Evolutionary conservation across 164 flowering plant genomes (phyloP).

Genomic region (Nymphaea colorata): DNA sequence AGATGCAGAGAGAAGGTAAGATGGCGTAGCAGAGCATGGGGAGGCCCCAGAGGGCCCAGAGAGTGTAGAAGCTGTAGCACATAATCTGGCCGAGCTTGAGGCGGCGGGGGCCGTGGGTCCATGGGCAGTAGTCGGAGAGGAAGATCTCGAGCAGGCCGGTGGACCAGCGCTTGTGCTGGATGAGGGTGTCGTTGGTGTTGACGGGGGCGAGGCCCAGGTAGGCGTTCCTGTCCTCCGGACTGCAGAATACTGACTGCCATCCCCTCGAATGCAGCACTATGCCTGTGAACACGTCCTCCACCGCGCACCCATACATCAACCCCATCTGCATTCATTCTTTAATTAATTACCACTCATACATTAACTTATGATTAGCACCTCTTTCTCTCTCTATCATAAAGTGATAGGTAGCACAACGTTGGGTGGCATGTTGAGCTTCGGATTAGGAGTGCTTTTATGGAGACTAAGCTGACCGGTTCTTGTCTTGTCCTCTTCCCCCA

Average conservation of each 20-base stretch:
- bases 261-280: constrained; percentile 44
- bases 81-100: constrained; percentile 33
- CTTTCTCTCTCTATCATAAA: no score
- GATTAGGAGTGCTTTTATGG: no score
- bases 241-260: constrained; percentile 36
- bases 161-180: constrained; percentile 48
- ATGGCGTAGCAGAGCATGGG: constrained; percentile 28
- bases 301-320: constrained; percentile 43
- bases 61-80: constrained; percentile 34
- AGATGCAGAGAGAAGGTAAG: constrained; percentile 25
- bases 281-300: constrained; percentile 50
- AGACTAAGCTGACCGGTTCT: no score
- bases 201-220: constrained; percentile 41
- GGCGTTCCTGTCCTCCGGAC: constrained; percentile 26
- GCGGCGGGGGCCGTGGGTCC: constrained; percentile 29
- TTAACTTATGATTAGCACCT: no score
- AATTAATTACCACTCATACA: no score
- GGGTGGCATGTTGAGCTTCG: no score
- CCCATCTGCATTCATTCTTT: constrained; percentile 28
- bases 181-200: constrained; percentile 25
- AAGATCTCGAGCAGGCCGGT: constrained; percentile 46
- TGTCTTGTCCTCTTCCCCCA: no score
- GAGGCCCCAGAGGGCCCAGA: constrained; percentile 37
- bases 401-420: no score
- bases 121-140: constrained; percentile 42